Base-by-base conservation (phyloP, 2,329 filamentous ascomycete genomes). In the Mariannaea sp. region DNA sequence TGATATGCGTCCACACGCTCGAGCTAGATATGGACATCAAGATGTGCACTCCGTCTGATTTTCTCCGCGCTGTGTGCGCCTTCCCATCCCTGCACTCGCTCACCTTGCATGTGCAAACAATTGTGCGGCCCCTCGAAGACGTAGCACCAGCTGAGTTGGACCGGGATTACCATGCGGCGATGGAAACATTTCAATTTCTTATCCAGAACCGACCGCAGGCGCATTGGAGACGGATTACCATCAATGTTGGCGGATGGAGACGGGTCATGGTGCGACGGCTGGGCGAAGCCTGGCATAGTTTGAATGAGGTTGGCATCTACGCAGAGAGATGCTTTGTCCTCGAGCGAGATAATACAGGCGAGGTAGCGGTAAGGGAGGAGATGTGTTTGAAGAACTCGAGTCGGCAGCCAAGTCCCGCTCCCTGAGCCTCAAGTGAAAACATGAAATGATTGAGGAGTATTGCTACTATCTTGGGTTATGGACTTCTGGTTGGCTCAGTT, bases 181-280 rank as follows among this genome's bases (percentile, higher is more conserved):
- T 72, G 59, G 53, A 65, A 20, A 71, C 63, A 1, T 68, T 78
- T 32, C 57, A 58, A 7, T 53, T 64, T 7, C 64, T 79, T n/a
- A 38, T 72, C 3, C 58, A 64, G 7, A 60, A 59, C 26, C 71
- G 71, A 55, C 57, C 57, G 20, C 58, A 58, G 12, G 33, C 49
- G 2, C 60, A 67, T 2, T 80, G 75, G 75, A 70, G 65, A 42
- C 64, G 63, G 24, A 70, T 80, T 46, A 74, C 71, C n/a, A 67
- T 80, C 51, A 79, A 78, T 26, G 72, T 80, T 1, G 78, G 77
- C 5, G 77, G 76, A 7, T 80, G 77, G 77, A 71, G 70, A 38
- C 71, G 68, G 9, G 68, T 74, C 35, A 75, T 78, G 74, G 70
- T 78, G 7, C 70, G 77, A 14, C 68, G 77, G 16, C 61, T 77